Percentiles rank a stretch among this genome's conserved stretches.
These are phyloP conservation scores for Odontarrhena argentea DNA, from an alignment of 345 rosid genomes.

Conservation along the genomic window DNA sequence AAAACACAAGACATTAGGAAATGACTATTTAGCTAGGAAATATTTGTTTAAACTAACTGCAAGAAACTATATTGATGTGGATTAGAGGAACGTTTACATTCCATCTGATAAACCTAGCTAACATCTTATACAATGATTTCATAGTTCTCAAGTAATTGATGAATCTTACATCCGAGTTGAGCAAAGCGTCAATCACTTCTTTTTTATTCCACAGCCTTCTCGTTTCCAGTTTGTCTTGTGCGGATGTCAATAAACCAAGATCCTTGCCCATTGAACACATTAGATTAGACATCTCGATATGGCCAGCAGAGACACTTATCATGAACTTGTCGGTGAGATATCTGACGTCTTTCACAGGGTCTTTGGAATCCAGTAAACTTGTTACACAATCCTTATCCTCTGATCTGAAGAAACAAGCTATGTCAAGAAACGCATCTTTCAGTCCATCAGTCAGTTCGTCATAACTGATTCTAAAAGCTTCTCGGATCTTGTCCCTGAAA, in stretches of 20 bases:
- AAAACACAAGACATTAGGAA: too few relatives aligned
- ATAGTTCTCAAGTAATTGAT: too few relatives aligned
- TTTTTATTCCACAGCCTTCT: slow-evolving; percentile 4
- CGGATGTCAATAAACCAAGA: slow-evolving; percentile 5
- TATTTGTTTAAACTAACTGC: too few relatives aligned
- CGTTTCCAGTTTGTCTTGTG: background rate
- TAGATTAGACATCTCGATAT: slow-evolving; percentile 24
- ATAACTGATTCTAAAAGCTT: background rate
- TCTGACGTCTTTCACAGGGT: background rate
- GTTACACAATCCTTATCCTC: background rate
- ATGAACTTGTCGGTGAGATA: slow-evolving; percentile 32
- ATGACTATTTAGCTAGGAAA: too few relatives aligned
- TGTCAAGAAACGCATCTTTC: slow-evolving; percentile 39
- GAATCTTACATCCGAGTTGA: too few relatives aligned
- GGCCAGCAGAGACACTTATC: background rate
- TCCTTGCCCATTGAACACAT: slow-evolving; percentile 24
- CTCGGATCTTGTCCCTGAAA: background rate
- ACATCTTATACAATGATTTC: too few relatives aligned
- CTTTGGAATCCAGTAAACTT: slow-evolving; percentile 6
- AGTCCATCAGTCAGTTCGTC: background rate
- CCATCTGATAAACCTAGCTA: too few relatives aligned
- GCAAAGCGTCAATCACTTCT: too few relatives aligned
- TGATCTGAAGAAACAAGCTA: slow-evolving; percentile 41
- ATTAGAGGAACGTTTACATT: too few relatives aligned
- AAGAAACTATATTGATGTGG: too few relatives aligned